Conservation (phyloP, 75 land plant genomes). For the Sequoia sempervirens region DNA sequence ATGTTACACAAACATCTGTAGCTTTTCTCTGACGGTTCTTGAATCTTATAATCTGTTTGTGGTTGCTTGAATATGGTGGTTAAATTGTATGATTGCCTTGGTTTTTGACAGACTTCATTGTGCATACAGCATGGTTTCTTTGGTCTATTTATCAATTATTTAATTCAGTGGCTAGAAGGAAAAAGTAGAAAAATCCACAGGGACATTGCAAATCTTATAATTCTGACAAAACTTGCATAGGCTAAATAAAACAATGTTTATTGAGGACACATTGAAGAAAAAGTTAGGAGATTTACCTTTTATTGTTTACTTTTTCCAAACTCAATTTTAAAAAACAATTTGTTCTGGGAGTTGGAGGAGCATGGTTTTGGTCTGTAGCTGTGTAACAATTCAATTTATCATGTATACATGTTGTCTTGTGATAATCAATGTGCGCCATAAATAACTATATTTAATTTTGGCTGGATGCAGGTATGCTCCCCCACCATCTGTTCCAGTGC, state of each 20-base stretch:
- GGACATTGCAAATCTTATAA: not conserved
- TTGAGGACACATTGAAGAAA: not conserved
- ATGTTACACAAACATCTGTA: not conserved
- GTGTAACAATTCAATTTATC: not conserved
- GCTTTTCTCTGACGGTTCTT: not conserved
- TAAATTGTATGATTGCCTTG: not conserved
- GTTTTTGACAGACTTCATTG: not conserved
- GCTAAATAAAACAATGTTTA: not conserved
- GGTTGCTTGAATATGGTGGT: not conserved
- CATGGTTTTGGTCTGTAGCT: not conserved
- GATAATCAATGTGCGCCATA: slow-evolving; percentile 16
- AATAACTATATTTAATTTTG: slow-evolving; percentile 8
- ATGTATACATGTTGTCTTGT: slow-evolving; percentile 12
- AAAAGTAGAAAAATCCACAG: not conserved
- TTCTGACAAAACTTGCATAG: not conserved
- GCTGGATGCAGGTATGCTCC: slow-evolving; percentile 34
- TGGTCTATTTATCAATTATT: not conserved
- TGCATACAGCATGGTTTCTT: not conserved
- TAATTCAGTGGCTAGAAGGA: not conserved
- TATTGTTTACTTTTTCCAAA: not conserved
- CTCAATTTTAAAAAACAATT: not conserved
- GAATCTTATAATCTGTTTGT: not conserved
- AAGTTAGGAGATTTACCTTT: not conserved
- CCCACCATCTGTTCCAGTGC: slow-evolving; percentile 31
- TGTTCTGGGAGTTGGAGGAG: not conserved